These are phyloP conservation scores for Dactylellina parvicollis DNA, from an alignment of 2,329 filamentous ascomycete species.

Conservation along the genomic window DNA sequence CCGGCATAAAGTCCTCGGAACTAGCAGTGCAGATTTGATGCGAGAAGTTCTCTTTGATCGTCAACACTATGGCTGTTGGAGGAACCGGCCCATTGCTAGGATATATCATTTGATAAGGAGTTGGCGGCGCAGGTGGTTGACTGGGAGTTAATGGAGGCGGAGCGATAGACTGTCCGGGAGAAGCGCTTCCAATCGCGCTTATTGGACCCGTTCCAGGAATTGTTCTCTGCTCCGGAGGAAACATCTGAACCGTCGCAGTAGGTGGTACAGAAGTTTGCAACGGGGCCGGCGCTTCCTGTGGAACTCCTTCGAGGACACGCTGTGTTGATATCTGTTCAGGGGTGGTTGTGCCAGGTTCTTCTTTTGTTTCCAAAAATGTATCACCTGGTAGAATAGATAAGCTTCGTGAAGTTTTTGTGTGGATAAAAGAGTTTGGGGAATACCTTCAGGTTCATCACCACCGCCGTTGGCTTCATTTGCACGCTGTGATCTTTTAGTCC, in stretches of 20 bases:
- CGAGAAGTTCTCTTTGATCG: constrained; percentile 30
- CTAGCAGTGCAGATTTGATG: constrained; percentile 36
- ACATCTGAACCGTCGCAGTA: constrained; percentile 28
- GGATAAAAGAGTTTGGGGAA: too few relatives aligned
- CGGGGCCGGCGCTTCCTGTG: constrained; percentile 43
- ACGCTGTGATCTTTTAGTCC: constrained; percentile 40
- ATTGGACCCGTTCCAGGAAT: constrained; percentile 46
- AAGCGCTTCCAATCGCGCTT: constrained; percentile 25
- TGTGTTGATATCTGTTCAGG: constrained; percentile 40
- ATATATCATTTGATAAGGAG: constrained; percentile 38
- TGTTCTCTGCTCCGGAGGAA: constrained; percentile 35
- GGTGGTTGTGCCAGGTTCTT: constrained; percentile 35
- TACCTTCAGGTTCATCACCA: constrained; percentile 42
- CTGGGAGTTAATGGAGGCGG: constrained; percentile 18
- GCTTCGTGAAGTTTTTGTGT: neutral
- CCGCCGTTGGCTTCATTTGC: constrained; percentile 37
- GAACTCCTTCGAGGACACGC: constrained; percentile 29
- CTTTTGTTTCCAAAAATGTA: constrained; percentile 42
- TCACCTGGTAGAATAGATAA: constrained; percentile 18
- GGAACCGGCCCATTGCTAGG: constrained; percentile 24
- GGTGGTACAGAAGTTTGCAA: constrained; percentile 41
- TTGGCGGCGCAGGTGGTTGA: constrained; percentile 33
- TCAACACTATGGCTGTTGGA: constrained; percentile 23
- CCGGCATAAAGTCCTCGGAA: constrained; percentile 34
- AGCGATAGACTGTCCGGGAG: constrained; percentile 37